A percentile compares a stretch with the other conserved stretches of the same genome.
These are phyloP conservation scores for Dictyostelium firmibasis DNA, from an alignment of 78 protist species.

Conservation along the genomic window DNA sequence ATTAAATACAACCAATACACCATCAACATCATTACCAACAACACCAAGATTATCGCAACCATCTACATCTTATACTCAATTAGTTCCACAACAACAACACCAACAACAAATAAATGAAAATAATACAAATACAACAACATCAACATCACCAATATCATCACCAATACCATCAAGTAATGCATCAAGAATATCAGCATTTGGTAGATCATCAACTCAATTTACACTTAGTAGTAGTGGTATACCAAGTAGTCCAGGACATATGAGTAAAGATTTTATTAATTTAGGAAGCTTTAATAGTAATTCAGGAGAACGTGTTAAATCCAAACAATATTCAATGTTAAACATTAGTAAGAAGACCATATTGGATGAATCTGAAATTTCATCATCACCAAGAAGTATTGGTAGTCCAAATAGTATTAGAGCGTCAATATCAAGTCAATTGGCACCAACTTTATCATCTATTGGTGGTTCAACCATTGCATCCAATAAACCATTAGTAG, in stretches of 20 bases:
- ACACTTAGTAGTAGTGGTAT: neutral
- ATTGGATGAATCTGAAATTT: neutral
- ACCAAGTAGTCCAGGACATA: neutral
- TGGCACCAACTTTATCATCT: neutral
- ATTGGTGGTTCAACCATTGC: neutral
- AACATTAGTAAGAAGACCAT: neutral
- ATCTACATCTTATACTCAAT: neutral
- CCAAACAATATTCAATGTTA: constrained; percentile 20
- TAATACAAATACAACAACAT: neutral
- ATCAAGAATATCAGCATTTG: neutral
- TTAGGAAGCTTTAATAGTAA: neutral
- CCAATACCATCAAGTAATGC: neutral
- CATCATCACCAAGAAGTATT: constrained; percentile 2
- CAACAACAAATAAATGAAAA: neutral
- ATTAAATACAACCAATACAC: neutral
- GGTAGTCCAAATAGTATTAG: neutral
- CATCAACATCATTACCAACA: neutral
- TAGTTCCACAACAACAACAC: neutral
- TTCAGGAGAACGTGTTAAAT: constrained; percentile 5
- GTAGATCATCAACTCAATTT: constrained; percentile 3
- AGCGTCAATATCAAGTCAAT: neutral
- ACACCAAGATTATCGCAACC: neutral
- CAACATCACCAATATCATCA: neutral
- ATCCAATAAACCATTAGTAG: constrained; percentile 24
- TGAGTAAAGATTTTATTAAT: neutral